Evolutionary conservation across 1,139 yeast genomes (phyloP).

Genomic region (Sugiyamaella castrensis): DNA sequence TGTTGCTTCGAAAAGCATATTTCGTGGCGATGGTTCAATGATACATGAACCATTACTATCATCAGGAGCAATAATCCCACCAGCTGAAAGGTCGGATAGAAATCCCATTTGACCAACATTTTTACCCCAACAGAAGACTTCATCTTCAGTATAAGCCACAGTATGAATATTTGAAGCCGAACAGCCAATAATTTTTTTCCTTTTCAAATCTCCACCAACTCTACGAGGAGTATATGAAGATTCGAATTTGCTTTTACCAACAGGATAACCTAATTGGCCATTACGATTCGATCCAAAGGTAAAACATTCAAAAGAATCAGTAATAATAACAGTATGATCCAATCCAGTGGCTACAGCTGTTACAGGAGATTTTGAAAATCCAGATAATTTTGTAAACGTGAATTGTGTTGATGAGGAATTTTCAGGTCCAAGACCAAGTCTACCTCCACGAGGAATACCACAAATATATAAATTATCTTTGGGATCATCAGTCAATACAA

Average conservation of each 20-base stretch:
- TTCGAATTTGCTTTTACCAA: conserved; percentile 32
- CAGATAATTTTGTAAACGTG: conserved; percentile 41
- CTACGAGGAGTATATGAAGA: conserved; percentile 44
- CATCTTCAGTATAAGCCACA: conserved; percentile 53
- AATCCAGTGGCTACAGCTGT: conserved; percentile 52
- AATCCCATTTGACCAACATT: conserved; percentile 73
- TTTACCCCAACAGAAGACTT: conserved; percentile 72
- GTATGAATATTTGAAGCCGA: conserved; percentile 74
- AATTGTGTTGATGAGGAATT: conserved; percentile 25
- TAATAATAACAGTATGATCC: conserved; percentile 63
- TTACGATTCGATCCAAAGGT: conserved; percentile 77
- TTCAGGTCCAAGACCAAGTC: conserved; percentile 54
- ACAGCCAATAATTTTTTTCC: conserved; percentile 48
- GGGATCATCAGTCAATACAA: conserved; percentile 52
- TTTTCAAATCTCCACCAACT: conserved; percentile 48
- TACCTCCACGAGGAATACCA: conserved; percentile 71
- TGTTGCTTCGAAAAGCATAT: conserved; percentile 40
- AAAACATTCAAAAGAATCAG: conserved; percentile 52
- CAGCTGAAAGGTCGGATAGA: conserved; percentile 12
- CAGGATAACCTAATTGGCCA: conserved; percentile 62
- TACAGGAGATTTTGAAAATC: conserved; percentile 40
- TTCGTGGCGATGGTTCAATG: conserved; percentile 43
- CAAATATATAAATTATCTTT: conserved; percentile 51
- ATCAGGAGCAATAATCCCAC: conserved; percentile 10
- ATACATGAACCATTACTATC: conserved; percentile 6